These are phyloP conservation scores for Aspergillus fructus DNA, from an alignment of 2,329 filamentous ascomycete genomes.

Conservation along the genomic window DNA sequence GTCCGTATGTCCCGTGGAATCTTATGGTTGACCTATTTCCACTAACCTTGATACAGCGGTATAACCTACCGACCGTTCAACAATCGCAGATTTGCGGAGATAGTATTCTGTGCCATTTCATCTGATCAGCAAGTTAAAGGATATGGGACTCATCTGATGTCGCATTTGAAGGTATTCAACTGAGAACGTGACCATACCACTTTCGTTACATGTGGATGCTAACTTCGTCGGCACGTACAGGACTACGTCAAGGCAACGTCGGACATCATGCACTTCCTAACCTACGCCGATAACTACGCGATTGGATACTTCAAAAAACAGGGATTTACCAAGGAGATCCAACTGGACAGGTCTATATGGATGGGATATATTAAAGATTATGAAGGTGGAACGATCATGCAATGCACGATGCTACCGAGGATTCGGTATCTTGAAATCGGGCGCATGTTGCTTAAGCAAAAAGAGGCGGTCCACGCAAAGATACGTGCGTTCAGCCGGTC, in stretches of 20 bases:
- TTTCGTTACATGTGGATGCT: background rate
- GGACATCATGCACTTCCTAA: slow-evolving; percentile 97
- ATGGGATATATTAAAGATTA: slow-evolving; percentile 99
- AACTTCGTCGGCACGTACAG: slow-evolving; percentile 22
- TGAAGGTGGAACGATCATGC: slow-evolving; percentile 98
- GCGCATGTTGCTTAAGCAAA: slow-evolving; percentile 95
- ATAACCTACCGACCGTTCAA: slow-evolving; percentile 97
- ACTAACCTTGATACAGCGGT: slow-evolving; percentile 57
- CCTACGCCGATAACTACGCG: slow-evolving; percentile 97
- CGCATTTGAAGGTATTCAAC: slow-evolving; percentile 72
- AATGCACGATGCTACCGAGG: slow-evolving; percentile 93
- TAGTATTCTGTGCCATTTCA: slow-evolving; percentile 96
- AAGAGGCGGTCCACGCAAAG: slow-evolving; percentile 91
- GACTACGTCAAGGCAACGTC: slow-evolving; percentile 97
- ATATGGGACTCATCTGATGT: slow-evolving; percentile 97
- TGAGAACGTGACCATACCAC: too few species aligned
- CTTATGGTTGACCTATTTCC: background rate
- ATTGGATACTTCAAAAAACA: slow-evolving; percentile 99
- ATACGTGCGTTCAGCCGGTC: slow-evolving; percentile 87
- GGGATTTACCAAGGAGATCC: slow-evolving; percentile 98
- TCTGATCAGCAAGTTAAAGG: slow-evolving; percentile 98
- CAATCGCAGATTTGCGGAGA: slow-evolving; percentile 89
- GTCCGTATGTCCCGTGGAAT: background rate
- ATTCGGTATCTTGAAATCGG: slow-evolving; percentile 92
- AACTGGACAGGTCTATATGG: slow-evolving; percentile 84